These are phyloP conservation scores for Orbilia ellipsospora DNA, from an alignment of 2,329 filamentous ascomycete species.

Conservation along the genomic window DNA sequence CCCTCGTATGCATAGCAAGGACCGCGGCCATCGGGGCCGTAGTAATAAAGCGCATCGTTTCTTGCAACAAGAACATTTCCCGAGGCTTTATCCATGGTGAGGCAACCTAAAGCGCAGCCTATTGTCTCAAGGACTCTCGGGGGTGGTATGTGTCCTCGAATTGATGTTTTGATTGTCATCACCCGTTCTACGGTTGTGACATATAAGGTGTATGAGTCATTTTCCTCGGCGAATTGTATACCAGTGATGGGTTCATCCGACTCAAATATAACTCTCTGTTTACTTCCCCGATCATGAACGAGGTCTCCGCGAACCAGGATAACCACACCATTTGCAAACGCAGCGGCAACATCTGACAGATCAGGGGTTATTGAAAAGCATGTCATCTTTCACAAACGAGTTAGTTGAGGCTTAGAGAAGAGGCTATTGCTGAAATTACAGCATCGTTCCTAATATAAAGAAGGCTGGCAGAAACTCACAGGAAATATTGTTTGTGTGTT, in stretches of 20 bases:
- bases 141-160: conserved; percentile 87
- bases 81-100: conserved; percentile 68
- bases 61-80: conserved; percentile 91
- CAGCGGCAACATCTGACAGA: conserved; percentile 90
- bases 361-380: conserved; percentile 90
- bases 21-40: conserved; percentile 83
- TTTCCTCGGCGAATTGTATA: conserved; percentile 74
- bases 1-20: conserved; percentile 92
- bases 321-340: conserved; percentile 94
- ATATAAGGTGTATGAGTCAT: conserved; percentile 77
- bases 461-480: conserved; percentile 65
- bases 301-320: conserved; percentile 93
- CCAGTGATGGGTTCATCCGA: conserved; percentile 96
- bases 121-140: conserved; percentile 88
- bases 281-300: conserved; percentile 92
- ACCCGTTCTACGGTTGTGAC: conserved; percentile 91
- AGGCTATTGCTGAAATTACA: conserved; percentile 50
- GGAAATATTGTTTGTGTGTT: conserved; percentile 94
- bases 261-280: conserved; percentile 93
- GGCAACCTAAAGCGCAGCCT: conserved; percentile 93
- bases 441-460: neutral
- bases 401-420: neutral
- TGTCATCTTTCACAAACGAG: conserved; percentile 64
- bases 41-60: conserved; percentile 96
- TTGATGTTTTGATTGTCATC: conserved; percentile 84